Conservation (phyloP, 1,139 yeast genomes). For the Yamadazyma jaroonii region DNA sequence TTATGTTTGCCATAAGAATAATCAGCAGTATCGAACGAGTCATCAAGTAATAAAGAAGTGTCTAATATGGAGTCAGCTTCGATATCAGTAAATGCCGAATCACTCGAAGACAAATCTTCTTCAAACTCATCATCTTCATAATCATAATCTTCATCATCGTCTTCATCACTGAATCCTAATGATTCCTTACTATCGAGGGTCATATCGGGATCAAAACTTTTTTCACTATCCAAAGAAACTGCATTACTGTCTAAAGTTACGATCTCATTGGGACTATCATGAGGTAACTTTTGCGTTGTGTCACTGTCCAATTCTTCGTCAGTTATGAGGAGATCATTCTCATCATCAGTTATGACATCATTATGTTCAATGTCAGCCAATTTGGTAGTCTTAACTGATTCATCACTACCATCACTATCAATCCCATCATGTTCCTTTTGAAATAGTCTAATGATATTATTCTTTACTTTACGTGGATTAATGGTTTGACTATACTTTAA, state of each 20-base stretch:
- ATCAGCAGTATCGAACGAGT: slow-evolving; percentile 20
- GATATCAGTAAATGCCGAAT: slow-evolving; percentile 46
- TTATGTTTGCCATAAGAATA: slow-evolving; percentile 18
- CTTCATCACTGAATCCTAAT: slow-evolving; percentile 12
- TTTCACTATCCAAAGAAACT: slow-evolving; percentile 1
- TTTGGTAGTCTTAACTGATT: slow-evolving; percentile 13
- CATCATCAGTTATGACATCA: not conserved
- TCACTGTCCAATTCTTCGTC: slow-evolving; percentile 12
- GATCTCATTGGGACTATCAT: slow-evolving; percentile 11
- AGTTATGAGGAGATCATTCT: not conserved
- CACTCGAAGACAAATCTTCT: slow-evolving; percentile 30
- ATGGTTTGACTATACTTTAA: slow-evolving; percentile 5
- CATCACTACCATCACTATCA: slow-evolving; percentile 14
- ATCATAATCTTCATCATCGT: slow-evolving; percentile 17
- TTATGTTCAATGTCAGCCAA: slow-evolving; percentile 1
- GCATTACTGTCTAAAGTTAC: slow-evolving; percentile 27
- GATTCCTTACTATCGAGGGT: slow-evolving; percentile 11
- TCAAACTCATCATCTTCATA: slow-evolving; percentile 22
- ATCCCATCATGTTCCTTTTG: slow-evolving; percentile 10
- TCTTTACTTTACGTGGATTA: slow-evolving; percentile 9
- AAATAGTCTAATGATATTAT: slow-evolving; percentile 11
- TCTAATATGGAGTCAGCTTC: slow-evolving; percentile 40
- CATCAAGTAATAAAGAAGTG: slow-evolving; percentile 30
- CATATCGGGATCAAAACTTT: slow-evolving; percentile 5
- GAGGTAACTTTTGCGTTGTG: slow-evolving; percentile 15